Evolutionary conservation across 805 yeast genomes (phyloP).

Genomic region (Peterozyma toletana): DNA sequence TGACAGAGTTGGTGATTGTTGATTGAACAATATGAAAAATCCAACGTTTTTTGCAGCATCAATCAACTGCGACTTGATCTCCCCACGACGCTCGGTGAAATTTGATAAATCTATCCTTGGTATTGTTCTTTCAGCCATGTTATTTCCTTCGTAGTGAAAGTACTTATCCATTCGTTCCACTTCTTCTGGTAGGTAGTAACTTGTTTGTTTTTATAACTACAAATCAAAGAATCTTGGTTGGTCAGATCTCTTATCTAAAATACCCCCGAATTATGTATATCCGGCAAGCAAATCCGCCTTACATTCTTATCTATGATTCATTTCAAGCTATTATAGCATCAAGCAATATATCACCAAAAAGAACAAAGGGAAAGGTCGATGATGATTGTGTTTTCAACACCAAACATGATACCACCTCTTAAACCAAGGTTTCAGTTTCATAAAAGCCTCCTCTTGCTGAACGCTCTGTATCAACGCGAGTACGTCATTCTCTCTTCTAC

Average conservation of each 20-base stretch:
- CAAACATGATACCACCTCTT: constrained; percentile 2
- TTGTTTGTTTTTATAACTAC: too few relatives aligned
- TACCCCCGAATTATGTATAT: too few relatives aligned
- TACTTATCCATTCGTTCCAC: too few relatives aligned
- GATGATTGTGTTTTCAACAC: not conserved
- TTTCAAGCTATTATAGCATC: too few relatives aligned
- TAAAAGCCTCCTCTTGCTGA: not conserved
- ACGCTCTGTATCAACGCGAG: constrained; percentile 2
- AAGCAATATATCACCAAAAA: too few relatives aligned
- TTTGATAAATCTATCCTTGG: constrained; percentile 22
- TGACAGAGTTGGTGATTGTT: constrained; percentile 20
- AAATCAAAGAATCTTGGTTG: too few relatives aligned
- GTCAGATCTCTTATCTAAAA: too few relatives aligned
- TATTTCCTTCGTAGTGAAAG: too few relatives aligned
- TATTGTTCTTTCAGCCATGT: constrained; percentile 7
- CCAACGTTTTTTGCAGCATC: constrained; percentile 23
- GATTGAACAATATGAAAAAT: constrained; percentile 23
- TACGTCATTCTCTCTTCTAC: constrained; percentile 6
- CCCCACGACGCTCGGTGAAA: constrained; percentile 18
- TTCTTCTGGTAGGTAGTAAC: too few relatives aligned
- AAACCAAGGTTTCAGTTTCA: not conserved
- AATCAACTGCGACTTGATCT: constrained; percentile 21
- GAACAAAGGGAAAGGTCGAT: too few relatives aligned
- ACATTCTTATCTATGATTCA: too few relatives aligned
- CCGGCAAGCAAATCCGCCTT: too few relatives aligned